Base-by-base conservation (phyloP, 352 stramenopile species). In the Phytopythium montanum region DNA sequence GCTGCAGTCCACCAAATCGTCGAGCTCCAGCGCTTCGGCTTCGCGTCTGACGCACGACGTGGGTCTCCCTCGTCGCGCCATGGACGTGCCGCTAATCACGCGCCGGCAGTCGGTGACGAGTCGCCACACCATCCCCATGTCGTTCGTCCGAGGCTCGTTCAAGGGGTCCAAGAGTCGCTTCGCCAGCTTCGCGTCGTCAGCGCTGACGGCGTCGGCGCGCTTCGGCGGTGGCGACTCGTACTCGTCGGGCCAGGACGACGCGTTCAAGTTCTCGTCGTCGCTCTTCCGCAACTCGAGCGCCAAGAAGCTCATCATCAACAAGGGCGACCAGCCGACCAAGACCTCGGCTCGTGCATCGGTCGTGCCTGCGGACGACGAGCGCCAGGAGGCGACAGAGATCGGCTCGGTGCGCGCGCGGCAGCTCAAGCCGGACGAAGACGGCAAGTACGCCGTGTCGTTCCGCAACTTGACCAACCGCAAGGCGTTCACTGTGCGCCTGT, bases 91-190 rank as follows among this genome's bases (percentile, higher is more conserved):
- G 34, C 61, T 87, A 13, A 58, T 79, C 4, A 81, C 74, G n/a
- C 76, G 80, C n/a, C 78, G 81, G 21, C 79, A 85, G 66, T 67
- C 79, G 18, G 59, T 77, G 25, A 80, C 52, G 21, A 76, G 70
- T 9, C 76, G 74, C 29, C 71, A 86, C 29, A 69, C 79, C 2
- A 79, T 91, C 23, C 81, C 81, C 1, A 76, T 91, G 10, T 89
- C 81, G 18, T 91, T 89, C 59, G 85, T 91, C 16, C 81, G 81
- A 51, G 77, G 77, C 28, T 82, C 79, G 18, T 91, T 91, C 56
- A 91, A 89, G 74, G 79, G 81, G 5, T 80, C 79, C 0, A 89
- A 85, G 65, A 82, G 69, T 36, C 68, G 81, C 39, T 85, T 86
- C 38, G 67, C 81, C 9, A 82, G 76, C 12, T 83, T 87, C 45